Conservation (phyloP, 306 rosid species). For the Vicia faba region DNA sequence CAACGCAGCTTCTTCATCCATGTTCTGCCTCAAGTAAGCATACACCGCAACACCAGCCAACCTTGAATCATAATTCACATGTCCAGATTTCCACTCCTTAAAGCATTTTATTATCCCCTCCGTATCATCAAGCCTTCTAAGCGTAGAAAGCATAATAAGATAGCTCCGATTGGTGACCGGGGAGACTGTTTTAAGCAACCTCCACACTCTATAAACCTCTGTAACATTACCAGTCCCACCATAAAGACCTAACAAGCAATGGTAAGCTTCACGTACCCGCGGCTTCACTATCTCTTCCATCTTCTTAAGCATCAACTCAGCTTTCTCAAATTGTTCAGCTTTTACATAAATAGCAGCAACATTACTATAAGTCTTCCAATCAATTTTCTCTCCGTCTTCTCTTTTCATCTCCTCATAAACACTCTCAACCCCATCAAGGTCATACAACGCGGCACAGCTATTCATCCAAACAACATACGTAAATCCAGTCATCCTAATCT, state of each 20-base stretch:
- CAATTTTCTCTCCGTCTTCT: conserved; percentile 35
- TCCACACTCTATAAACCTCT: conserved; percentile 75
- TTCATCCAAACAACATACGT: conserved; percentile 75
- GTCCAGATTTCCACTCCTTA: conserved; percentile 74
- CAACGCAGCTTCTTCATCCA: conserved; percentile 61
- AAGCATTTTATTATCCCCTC: conserved; percentile 59
- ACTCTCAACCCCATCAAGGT: conserved; percentile 54
- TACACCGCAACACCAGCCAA: conserved; percentile 45
- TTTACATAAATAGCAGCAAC: conserved; percentile 74
- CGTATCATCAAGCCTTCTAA: conserved; percentile 61
- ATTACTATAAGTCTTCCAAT: conserved; percentile 76
- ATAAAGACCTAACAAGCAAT: conserved; percentile 66
- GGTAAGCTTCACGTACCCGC: conserved; percentile 53
- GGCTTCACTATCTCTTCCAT: conserved; percentile 51
- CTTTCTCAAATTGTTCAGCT: conserved; percentile 59
- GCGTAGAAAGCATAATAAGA: conserved; percentile 69
- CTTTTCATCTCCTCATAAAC: conserved; percentile 61
- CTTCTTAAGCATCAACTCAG: conserved; percentile 59
- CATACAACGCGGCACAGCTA: conserved; percentile 54
- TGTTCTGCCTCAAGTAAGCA: conserved; percentile 59
- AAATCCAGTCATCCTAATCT: conserved; percentile 39
- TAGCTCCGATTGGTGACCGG: conserved; percentile 62
- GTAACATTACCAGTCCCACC: conserved; percentile 60
- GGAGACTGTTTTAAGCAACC: conserved; percentile 48
- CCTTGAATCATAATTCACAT: conserved; percentile 57